A percentile compares a stretch with the other conserved stretches of the same genome.
Evolutionary conservation across 768 basidiomycete species (phyloP).

Genomic region (Suillus sp.): DNA sequence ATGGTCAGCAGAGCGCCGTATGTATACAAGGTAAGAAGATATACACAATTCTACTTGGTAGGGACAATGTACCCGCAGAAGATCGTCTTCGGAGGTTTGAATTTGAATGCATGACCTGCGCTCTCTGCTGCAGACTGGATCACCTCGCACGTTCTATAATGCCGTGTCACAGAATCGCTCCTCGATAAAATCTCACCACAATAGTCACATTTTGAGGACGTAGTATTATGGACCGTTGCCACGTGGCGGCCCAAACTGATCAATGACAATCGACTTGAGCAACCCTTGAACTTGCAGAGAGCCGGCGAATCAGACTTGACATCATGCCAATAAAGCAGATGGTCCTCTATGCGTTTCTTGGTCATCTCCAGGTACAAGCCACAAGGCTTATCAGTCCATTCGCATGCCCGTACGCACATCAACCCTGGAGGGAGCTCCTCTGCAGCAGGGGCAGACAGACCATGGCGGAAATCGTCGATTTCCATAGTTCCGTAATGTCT

Average conservation of each 20-base stretch:
- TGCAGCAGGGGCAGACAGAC: background rate
- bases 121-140: background rate
- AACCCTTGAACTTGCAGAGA: background rate
- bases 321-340: background rate
- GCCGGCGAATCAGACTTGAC: rapidly evolving
- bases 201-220: background rate
- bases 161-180: background rate
- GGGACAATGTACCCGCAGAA: background rate
- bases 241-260: no score
- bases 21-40: no score
- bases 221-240: background rate
- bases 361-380: background rate
- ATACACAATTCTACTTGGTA: background rate
- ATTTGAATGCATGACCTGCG: background rate
- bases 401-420: background rate
- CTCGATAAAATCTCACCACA: background rate
- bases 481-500: background rate
- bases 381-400: background rate
- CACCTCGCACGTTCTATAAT: rapidly evolving
- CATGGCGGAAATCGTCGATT: background rate
- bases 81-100: background rate
- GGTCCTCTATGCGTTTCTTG: background rate
- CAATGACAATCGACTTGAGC: rapidly evolving
- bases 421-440: background rate
- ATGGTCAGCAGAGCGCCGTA: no score